Base-by-base conservation (phyloP, 192 early-diverging fungal genomes). In the Bifiguratus adelaidae region DNA sequence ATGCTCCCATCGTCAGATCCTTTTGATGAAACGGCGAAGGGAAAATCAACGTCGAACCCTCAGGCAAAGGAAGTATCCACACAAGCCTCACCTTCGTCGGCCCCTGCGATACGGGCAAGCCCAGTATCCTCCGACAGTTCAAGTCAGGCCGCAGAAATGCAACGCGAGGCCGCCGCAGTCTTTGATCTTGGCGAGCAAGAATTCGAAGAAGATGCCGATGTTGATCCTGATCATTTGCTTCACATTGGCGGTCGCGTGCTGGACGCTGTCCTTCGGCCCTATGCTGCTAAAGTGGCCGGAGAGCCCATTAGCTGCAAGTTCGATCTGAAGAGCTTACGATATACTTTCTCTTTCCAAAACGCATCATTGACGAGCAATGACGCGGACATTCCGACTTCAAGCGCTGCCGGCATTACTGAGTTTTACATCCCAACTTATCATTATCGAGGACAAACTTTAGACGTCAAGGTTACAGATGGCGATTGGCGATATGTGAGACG, bases 241-340 rank as follows among this genome's bases (percentile, higher is more conserved):
- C 78, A 90, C 57, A 50, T 68, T 23, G 88, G 88, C 19, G 88
- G 88, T 21, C 56, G 88, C 19, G 88, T 80, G 0, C 51, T 90
- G 20, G 84, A 87, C 50, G 88, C 88, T 30, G 77, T 85, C 33
- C 61, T 90, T 71, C 73, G 88, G 13, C 85, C 86, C 1, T 90
- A 85, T 65, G 88, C 86, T 4, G 67, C 82, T 12, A 83, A 86
- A 40, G 55, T 85, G 6, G 75, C 84, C 0, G 88, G 88, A 23
- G 65, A 51, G 32, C 88, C 88, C 8, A 53, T 68, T 13, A 27
- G 46, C 4, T 74, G 67, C 28, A 52, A 64, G 1, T 90, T 90
- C 53, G 57, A 83, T 43, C 48, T 88, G 22, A 25, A 60, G 2
- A 78, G 48, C 1, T 50, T 87, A 9, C 60, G 63, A 51, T 90